Conservation (phyloP, 78 protist species). For the Chrysochromulina tobinii region DNA sequence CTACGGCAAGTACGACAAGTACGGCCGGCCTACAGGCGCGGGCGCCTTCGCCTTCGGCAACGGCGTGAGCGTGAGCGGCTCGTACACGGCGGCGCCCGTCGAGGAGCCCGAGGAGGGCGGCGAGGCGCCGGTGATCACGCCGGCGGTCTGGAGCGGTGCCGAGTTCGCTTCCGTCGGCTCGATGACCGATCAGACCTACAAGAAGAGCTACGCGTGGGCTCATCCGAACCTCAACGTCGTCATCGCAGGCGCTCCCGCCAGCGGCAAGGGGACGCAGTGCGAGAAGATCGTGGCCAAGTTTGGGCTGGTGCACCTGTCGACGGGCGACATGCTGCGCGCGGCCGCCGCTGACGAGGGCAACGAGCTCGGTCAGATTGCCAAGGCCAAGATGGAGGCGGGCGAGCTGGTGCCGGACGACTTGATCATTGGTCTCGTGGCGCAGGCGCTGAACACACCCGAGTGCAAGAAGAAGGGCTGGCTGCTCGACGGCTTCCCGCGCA, state of each 20-base stretch:
- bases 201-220: background rate
- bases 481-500: conserved; percentile 86
- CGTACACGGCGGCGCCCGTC: background rate
- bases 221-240: background rate
- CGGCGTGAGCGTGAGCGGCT: background rate
- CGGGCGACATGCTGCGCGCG: conserved; percentile 43
- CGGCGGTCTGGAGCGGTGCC: background rate
- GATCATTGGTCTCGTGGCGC: background rate
- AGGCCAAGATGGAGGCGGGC: conserved; percentile 10
- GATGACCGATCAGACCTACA: background rate
- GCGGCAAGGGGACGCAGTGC: conserved; percentile 70
- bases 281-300: conserved; percentile 5
- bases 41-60: background rate
- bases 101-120: background rate
- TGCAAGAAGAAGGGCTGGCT: conserved; percentile 43
- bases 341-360: background rate
- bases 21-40: background rate
- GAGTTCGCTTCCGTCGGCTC: background rate
- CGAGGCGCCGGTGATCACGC: background rate
- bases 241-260: conserved; percentile 63
- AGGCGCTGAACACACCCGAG: background rate
- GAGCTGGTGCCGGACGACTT: conserved; percentile 46
- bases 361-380: background rate
- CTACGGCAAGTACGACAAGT: background rate
- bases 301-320: conserved; percentile 14